Conservation (phyloP, 2,329 filamentous ascomycete species). For the Claviceps sp. region DNA sequence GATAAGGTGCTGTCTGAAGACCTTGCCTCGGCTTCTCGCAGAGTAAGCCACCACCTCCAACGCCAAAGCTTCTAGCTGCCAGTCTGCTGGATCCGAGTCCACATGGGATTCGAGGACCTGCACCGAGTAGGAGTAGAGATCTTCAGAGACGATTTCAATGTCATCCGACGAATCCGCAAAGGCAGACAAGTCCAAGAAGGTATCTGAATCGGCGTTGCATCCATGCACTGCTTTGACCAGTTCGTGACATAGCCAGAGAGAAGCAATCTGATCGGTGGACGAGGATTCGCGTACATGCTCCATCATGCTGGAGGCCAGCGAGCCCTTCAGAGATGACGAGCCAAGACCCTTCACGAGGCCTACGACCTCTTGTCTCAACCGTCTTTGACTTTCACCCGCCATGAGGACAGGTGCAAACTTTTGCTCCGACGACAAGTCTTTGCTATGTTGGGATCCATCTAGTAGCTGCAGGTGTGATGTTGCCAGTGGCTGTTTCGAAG, state of each 20-base stretch:
- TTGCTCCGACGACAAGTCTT: slow-evolving; percentile 7
- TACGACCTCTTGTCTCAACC: slow-evolving; percentile 43
- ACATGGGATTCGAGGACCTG: slow-evolving; percentile 42
- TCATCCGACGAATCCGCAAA: slow-evolving; percentile 23
- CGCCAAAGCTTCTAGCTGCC: slow-evolving; percentile 64
- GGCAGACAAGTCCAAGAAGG: slow-evolving; percentile 47
- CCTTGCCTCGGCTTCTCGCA: slow-evolving; percentile 49
- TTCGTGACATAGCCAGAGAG: slow-evolving; percentile 70
- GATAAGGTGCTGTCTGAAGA: slow-evolving; percentile 75
- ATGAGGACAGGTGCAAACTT: slow-evolving; percentile 50
- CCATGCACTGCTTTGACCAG: slow-evolving; percentile 47
- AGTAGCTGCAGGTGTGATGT: slow-evolving; percentile 15
- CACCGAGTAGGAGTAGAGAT: slow-evolving; percentile 58
- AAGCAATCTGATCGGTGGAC: slow-evolving; percentile 48
- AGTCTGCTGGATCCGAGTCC: slow-evolving; percentile 41
- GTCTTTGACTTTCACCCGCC: slow-evolving; percentile 50
- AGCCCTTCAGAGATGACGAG: slow-evolving; percentile 43
- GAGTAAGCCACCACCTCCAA: slow-evolving; percentile 70
- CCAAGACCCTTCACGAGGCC: slow-evolving; percentile 44
- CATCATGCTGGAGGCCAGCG: slow-evolving; percentile 52
- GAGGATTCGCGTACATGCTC: slow-evolving; percentile 45
- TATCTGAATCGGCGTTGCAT: slow-evolving; percentile 43
- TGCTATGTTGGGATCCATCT: slow-evolving; percentile 11
- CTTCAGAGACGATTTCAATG: slow-evolving; percentile 38
- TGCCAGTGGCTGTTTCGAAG: slow-evolving; percentile 11